Base-by-base conservation (phyloP, 2,329 filamentous ascomycete genomes). In the Phialemoniopsis sp. region DNA sequence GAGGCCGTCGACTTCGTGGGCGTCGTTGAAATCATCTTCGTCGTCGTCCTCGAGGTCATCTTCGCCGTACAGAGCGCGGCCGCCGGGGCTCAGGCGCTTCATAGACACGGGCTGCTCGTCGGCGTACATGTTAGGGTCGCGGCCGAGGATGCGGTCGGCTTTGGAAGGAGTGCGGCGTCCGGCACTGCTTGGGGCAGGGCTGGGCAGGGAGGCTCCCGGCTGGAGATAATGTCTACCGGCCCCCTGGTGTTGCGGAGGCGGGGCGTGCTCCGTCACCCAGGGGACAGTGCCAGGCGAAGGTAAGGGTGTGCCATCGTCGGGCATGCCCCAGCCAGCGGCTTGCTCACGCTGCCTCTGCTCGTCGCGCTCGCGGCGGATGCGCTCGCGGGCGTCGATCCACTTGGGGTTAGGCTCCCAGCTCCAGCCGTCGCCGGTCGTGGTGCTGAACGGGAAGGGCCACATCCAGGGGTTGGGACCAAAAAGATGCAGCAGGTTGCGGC, bases 361-460 rank as follows among this genome's bases (percentile, higher is more conserved):
- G 38, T 77, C 68, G 34, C 80, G 66, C 44, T 83, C 78, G 9
- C 54, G 49, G 5, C 67, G 64, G n/a, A 89, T 70, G 15, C 68
- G 68, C 6, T 89, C 82, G 32, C 82, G 72, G 4, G 83, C 85
- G 29, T 82, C 80, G 3, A 87, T 46, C 86, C 93, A 98, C 48
- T 78, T 80, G 1, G 78, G 73, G 54, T 82, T 94, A 1, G 90
- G 78, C 53, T 96, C 89, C 93, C 93, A 98, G 33, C 73, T 75
- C 91, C 91, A 98, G 16, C 93, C 93, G 59, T 98, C 88, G 28
- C 91, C 91, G 0, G 80, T 87, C 3, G 89, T 95, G 55, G 86
- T 97, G 60, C 78, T 80, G 34, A 97, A 67, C 0, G 93, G 93
- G 2, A 97, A 45, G 19, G 73, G 66, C 91, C 93, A 97, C 8